Base-by-base conservation (phyloP, 1,284 basidiomycete genomes). In the Microbotryum violaceum region DNA sequence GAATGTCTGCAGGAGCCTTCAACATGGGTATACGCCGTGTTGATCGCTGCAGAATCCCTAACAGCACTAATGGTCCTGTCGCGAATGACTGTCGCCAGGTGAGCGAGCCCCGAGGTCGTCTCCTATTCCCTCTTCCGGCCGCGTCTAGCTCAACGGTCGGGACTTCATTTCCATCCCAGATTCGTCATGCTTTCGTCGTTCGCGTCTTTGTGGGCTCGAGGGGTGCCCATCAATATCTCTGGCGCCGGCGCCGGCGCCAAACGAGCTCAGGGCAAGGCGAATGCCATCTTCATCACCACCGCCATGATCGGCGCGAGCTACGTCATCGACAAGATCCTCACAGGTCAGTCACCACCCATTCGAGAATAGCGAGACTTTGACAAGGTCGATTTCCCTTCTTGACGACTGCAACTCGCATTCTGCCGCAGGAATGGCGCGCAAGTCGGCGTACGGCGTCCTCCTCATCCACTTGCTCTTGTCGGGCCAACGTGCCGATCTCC, bases 221-320 rank as follows among this genome's bases (percentile, higher is more conserved):
- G 65, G 2, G 29, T 63, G 5, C 67, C 67, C 0, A 9, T 61
- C 9, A 10, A 42, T 0, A 21, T 63, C 49, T 52, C 58, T 7
- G 58, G 51, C 6, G 42, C 58, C 1, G 57, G 58, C 42, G 61
- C 62, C 1, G 57, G 58, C 42, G 61, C 62, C n/a, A 61, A 62
- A 3, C 64, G 58, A 48, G 62, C 62, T 2, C 54, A 58, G 37
- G 67, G 65, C 4, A 60, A 59, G 31, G 60, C 50, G 46, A 66
- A 68, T 45, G 62, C 70, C 6, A 61, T 69, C n/a, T 63, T 69
- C 45, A 62, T 70, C 50, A 66, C 70, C n/a, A 31, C 61, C 18
- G 65, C 57, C 3, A 62, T 68, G 49, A 44, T 70, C 29, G 53
- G 49, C 18, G 33, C 49, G 0, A 52, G 58, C 14, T 70, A 64